Evolutionary conservation across 2,329 filamentous ascomycete species (phyloP), one percentile per base, ranked within the genome.

Genomic region (Alternaria postmessia): DNA sequence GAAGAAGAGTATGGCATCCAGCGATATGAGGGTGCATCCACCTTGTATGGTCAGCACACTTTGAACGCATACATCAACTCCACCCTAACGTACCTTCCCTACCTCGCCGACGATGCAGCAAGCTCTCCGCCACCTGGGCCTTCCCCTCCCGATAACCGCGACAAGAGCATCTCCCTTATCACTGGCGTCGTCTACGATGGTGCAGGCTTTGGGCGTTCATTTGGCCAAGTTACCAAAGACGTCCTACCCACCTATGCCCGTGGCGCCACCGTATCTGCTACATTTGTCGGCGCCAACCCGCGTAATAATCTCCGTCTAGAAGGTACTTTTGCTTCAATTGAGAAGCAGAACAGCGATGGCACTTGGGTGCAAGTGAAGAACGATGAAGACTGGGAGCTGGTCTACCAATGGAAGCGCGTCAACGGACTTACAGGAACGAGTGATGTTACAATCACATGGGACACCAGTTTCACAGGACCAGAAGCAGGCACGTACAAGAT

Each of bases 1-100:
- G 86, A 88, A 28, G 91, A 96, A 76, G 91, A 96, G 77, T 96
- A 95, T 76, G 80, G 81, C 12, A 83, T 95, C 46, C 94, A 97
- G 80, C 89, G 94, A 9, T 97, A 97, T 79, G 94, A 98, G 80
- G 94, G 94, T n/a, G 94, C 92, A 0, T 94, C 91, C 7, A 98
- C 94, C 0, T 87, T 98, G 2, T 95, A 91, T 75, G 94, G 94
- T 0, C 91, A 86, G 2, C 88, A 93, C 77, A 92, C 93, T 0
- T 85, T 97, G 11, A 87, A 91, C 36, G 94, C 93, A 1, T 95
- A 95, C 81, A 91, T 97, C 80, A 94, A 96, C 77, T 83, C 94
- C 43, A 94, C 92, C 0, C 82, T 93, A n/a, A 86, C 84, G 0
- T 88, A 90, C 75, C 86, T 95, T 4, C 85, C 84, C 16, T 90